Base-by-base conservation (phyloP, 495 filamentous ascomycete genomes). In the Penicillium alfredii region DNA sequence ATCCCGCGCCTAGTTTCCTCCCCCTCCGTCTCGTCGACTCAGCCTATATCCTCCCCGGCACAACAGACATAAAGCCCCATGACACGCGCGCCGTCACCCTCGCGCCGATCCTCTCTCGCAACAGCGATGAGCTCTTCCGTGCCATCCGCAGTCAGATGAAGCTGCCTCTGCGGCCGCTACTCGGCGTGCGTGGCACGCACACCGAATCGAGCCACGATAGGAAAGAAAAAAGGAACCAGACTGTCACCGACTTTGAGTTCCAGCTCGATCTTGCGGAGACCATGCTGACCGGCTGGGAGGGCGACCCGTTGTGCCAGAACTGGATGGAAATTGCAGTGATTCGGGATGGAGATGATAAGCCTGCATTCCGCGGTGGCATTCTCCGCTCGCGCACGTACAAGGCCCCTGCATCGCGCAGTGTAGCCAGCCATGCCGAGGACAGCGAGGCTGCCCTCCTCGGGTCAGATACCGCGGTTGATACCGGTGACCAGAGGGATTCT, bases 191-290 rank as follows among this genome's bases (percentile, higher is more conserved):
- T 14, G 66, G 66, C 15, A 47, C 45, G 3, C 66, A 70, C 33
- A 51, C 38, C 6, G 56, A 67, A 24, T 40, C 46, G 3, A 38
- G 34, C 9, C 35, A 45, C 6, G 40, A 49, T 35, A 39, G 40
- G 6, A 60, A 63, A n/a, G 44, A 68, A 11, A 58, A 55, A 18
- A 49, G 45, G n/a, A 52, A 26, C 20, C 48, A 53, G 31, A 48
- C 33, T 2, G 55, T 68, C 7, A 47, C 49, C 2, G 66, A 70
- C 42, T 70, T 70, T 24, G 24, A 57, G 6, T 70, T 70, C 40
- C 48, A 39, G 12, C 40, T 70, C 11, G 59, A 70, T 24, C 47
- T 68, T 3, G 50, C 55, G 0, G 42, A 53, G 19, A 65, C 63
- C 6, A 32, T 68, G 36, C 20, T 62, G 26, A 57, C 40, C 6